Base-by-base conservation (phyloP, 495 filamentous ascomycete species). In the Penicillium parvum region DNA sequence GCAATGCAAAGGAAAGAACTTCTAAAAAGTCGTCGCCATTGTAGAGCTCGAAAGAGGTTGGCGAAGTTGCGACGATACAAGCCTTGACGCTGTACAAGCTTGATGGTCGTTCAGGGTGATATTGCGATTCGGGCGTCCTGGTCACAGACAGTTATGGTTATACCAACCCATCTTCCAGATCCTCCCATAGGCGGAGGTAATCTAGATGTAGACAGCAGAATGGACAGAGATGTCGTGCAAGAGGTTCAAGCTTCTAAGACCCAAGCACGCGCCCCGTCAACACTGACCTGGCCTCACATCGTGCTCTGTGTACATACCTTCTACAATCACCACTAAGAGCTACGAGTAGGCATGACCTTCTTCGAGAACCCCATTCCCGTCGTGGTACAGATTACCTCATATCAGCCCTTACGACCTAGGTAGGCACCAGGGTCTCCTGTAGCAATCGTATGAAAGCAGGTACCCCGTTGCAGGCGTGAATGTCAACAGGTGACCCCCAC, bases 361-460 rank as follows among this genome's bases (percentile, higher is more conserved):
- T n/a, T n/a, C n/a, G n/a, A n/a, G n/a, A n/a, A n/a, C n/a, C n/a
- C n/a, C n/a, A n/a, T n/a, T n/a, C n/a, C n/a, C 2, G n/a, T 4
- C 2, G 49, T 52, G 17, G 27, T 39, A 52, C 43, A 39, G 2
- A 43, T 47, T 43, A 52, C 37, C 49, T 46, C 49, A 47, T 52
- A 19, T 17, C 0, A 17, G 23, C 47, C 47, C 39, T 35, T 42
- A 16, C n/a, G n/a, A n/a, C n/a, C n/a, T n/a, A n/a, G n/a, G 30
- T 5, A 29, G 14, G 5, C 21, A 25, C 20, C 3, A 19, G 7
- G 11, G 29, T 29, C 37, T 2, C 20, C 17, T 22, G 12, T 27
- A n/a, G 27, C 28, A 32, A 21, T 3, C 22, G 14, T 18, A 20
- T n/a, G 4, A 45, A 45, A 49, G 50, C 50, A 53, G 50, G 50